Percentiles rank a stretch among this genome's conserved stretches.
These are phyloP conservation scores for Penicillium sp. DNA, from an alignment of 2,329 filamentous ascomycete species.

Conservation along the genomic window DNA sequence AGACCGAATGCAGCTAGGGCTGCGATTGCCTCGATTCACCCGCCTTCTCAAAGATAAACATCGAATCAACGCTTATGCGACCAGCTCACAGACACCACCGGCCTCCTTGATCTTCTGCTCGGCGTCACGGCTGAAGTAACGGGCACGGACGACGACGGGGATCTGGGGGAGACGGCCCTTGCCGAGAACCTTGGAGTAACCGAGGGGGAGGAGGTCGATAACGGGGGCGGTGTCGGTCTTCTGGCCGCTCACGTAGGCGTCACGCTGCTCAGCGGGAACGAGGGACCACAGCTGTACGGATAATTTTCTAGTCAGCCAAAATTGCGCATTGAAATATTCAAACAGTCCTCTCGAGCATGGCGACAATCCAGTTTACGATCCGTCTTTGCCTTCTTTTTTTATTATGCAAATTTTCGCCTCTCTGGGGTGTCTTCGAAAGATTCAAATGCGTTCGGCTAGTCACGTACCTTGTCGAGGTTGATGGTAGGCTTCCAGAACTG, in stretches of 20 bases:
- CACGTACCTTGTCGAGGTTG: slow-evolving; percentile 94
- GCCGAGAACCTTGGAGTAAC: slow-evolving; percentile 98
- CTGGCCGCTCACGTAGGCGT: slow-evolving; percentile 78
- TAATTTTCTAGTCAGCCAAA: slow-evolving; percentile 19
- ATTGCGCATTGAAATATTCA: too few relatives aligned
- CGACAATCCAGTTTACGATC: neutral
- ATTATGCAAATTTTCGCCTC: neutral
- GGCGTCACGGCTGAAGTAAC: slow-evolving; percentile 93
- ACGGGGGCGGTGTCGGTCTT: slow-evolving; percentile 93
- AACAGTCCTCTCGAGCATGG: neutral
- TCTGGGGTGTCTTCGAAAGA: neutral
- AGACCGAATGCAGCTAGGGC: slow-evolving; percentile 30
- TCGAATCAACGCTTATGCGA: slow-evolving; percentile 65
- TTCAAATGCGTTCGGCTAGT: slow-evolving; percentile 7
- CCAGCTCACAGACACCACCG: slow-evolving; percentile 92
- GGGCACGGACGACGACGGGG: slow-evolving; percentile 89
- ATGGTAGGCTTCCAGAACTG: slow-evolving; percentile 98
- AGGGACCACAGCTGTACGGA: slow-evolving; percentile 81
- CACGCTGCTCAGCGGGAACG: slow-evolving; percentile 87
- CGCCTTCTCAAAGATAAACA: slow-evolving; percentile 29
- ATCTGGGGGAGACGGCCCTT: slow-evolving; percentile 95
- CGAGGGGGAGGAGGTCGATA: slow-evolving; percentile 93
- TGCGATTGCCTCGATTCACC: slow-evolving; percentile 31
- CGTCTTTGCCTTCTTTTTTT: neutral
- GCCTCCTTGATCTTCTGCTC: slow-evolving; percentile 99